Base-by-base conservation (phyloP, 2,329 filamentous ascomycete genomes). In the Sporothrix brasiliensis region DNA sequence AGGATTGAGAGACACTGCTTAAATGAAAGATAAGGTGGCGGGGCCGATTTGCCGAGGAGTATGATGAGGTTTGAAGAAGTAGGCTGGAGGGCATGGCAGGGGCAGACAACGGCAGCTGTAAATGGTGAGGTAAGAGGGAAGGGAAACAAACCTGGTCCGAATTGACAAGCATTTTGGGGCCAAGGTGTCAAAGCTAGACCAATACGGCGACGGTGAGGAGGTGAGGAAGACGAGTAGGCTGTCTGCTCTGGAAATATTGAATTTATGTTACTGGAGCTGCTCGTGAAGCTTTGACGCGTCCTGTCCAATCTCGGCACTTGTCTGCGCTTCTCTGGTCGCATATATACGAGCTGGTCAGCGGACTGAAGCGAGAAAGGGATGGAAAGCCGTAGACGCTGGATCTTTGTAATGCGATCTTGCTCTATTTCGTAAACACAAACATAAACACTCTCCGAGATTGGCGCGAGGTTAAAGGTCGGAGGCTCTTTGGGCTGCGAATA, bases 301-400 rank as follows among this genome's bases (percentile, higher is more conserved):
- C 27, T 66, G 49, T 30, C 63, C 49, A 53, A 30, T 27, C 50
- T 67, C 30, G 65, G 11, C n/a, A 54, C 34, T 39, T 39, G 47
- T 24, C 47, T 16, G 11, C n/a, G 44, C 34, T 39, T 39, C 63
- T 24, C 47, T 16, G 63, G 11, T 44, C 16, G 24, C 27, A 63
- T 30, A 66, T 67, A 54, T 54, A 54, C 19, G 44, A 49, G 4
- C 14, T 14, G 16, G 27, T 10, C 63, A 21, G 63, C 41, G 24
- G 24, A 24, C 24, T 24, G 24, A 24, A 24, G 24, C 24, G 24
- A 24, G 24, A 24, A 24, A 24, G 24, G 24, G 24, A 24, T 24
- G 24, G 24, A 24, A 30, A 30, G 27, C 44, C 54, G 54, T n/a
- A 19, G 16, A 16, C 39, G 54, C 54, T 4, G 27, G 4, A 2